Evolutionary conservation across 371 early-diverging fungal genomes (phyloP).

Genomic region (Mortierella sp.): DNA sequence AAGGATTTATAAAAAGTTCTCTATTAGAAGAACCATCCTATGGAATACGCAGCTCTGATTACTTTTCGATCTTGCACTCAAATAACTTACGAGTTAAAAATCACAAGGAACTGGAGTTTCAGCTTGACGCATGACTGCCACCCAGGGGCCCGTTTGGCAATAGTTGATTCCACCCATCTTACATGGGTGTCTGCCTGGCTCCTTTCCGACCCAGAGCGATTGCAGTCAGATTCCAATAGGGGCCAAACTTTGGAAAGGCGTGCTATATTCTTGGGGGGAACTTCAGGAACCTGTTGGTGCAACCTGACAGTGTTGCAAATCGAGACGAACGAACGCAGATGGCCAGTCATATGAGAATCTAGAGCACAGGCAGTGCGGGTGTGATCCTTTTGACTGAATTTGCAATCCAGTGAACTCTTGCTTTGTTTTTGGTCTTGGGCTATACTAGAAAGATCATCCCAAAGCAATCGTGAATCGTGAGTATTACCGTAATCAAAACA

Average conservation of each 20-base stretch:
- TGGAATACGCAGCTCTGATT: too few species aligned
- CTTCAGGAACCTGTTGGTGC: constrained; percentile 10
- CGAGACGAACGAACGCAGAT: constrained; percentile 16
- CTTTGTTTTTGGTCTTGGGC: too few species aligned
- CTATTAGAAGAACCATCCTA: too few species aligned
- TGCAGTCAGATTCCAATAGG: neutral
- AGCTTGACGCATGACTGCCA: constrained; percentile 51
- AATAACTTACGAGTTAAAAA: constrained; percentile 32
- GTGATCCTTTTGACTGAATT: too few species aligned
- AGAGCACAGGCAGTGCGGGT: too few species aligned
- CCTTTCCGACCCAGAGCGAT: neutral
- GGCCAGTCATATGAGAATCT: neutral
- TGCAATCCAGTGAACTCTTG: too few species aligned
- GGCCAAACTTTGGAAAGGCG: neutral
- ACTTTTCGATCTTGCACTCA: neutral
- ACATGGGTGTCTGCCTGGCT: neutral
- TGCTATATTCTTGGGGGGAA: constrained; percentile 8
- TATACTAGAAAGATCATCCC: too few species aligned
- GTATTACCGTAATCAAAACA: too few species aligned
- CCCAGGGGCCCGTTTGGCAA: constrained; percentile 10
- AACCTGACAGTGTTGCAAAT: constrained; percentile 32
- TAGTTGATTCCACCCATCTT: constrained; percentile 32
- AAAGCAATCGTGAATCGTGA: too few species aligned
- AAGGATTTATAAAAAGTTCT: neutral
- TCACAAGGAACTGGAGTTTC: constrained; percentile 45